Conservation (phyloP, 352 stramenopile genomes). For the Vaucheria bursata region DNA sequence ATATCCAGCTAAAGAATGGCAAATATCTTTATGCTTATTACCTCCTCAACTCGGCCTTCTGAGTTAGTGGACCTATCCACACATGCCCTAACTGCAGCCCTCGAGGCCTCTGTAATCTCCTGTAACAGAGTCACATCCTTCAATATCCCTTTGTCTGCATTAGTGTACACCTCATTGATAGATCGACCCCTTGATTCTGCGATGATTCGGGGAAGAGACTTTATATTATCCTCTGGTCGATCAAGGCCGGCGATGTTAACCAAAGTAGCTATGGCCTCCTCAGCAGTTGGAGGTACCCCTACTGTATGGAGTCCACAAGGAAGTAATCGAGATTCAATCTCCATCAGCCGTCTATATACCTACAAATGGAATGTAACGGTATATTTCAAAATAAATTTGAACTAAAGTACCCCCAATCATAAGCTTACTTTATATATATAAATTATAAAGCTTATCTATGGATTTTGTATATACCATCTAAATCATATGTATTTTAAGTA, state of each 20-base stretch:
- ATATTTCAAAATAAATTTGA: too few species aligned
- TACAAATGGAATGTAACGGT: slow-evolving; percentile 1
- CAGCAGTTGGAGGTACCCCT: slow-evolving; percentile 64
- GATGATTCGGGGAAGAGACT: slow-evolving; percentile 65
- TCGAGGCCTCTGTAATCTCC: slow-evolving; percentile 57
- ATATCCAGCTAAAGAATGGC: too few species aligned
- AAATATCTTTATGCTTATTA: too few species aligned
- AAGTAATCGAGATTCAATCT: slow-evolving; percentile 72
- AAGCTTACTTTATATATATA: not conserved
- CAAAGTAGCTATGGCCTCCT: slow-evolving; percentile 69
- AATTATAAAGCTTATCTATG: not conserved
- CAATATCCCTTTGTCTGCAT: slow-evolving; percentile 64
- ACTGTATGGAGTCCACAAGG: slow-evolving; percentile 71
- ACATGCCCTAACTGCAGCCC: slow-evolving; percentile 61
- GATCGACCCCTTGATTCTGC: slow-evolving; percentile 61
- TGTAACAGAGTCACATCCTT: slow-evolving; percentile 66
- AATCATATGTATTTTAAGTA: not conserved
- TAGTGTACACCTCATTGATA: slow-evolving; percentile 69
- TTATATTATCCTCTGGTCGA: slow-evolving; percentile 64
- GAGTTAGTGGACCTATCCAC: slow-evolving; percentile 63
- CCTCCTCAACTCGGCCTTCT: slow-evolving; percentile 66
- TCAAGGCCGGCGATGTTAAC: slow-evolving; percentile 74
- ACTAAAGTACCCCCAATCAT: not conserved
- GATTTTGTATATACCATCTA: not conserved
- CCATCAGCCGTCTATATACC: slow-evolving; percentile 70